phyloP scores from a whole-genome alignment of 2,329 filamentous ascomycete species.

The Pyricularia sp. region DNA sequence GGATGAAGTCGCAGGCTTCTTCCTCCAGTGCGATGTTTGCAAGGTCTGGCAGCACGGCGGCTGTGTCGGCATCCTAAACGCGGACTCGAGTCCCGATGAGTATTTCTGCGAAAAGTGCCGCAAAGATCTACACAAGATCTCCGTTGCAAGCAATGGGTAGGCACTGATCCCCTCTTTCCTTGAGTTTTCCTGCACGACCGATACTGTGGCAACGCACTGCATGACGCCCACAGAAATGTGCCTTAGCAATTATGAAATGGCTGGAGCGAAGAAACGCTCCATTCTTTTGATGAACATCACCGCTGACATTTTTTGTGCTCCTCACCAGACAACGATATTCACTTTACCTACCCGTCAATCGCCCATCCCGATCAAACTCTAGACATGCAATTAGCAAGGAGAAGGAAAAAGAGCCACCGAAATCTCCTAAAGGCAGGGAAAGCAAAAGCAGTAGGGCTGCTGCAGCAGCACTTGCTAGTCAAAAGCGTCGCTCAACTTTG shows the following conservation, averaged over 20 bases:
- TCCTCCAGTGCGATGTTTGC: slow-evolving; percentile 95
- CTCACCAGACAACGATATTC: slow-evolving; percentile 36
- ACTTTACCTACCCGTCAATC: slow-evolving; percentile 53
- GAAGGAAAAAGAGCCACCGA: slow-evolving; percentile 52
- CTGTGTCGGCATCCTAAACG: slow-evolving; percentile 94
- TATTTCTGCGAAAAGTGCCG: slow-evolving; percentile 97
- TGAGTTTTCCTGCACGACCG: neutral
- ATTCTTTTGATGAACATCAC: neutral
- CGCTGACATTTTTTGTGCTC: neutral
- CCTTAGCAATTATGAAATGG: neutral
- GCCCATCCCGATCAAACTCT: slow-evolving; percentile 53
- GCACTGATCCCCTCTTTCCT: slow-evolving; percentile 18
- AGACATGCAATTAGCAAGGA: neutral
- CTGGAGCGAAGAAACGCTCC: neutral
- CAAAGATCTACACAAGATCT: slow-evolving; percentile 82
- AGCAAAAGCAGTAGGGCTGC: slow-evolving; percentile 47
- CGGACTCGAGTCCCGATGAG: slow-evolving; percentile 85
- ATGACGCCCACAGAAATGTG: neutral
- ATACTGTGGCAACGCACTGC: neutral
- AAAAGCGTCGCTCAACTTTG: slow-evolving; percentile 91
- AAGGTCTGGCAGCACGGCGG: slow-evolving; percentile 99
- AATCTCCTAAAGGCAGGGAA: slow-evolving; percentile 42
- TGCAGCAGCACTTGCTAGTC: slow-evolving; percentile 35
- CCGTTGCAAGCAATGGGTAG: slow-evolving; percentile 76
- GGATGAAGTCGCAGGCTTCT: slow-evolving; percentile 87